Percentiles rank a stretch among this genome's conserved stretches.
Conservation (phyloP, 805 yeast genomes). For the Alloascoidea hylecoeti region DNA sequence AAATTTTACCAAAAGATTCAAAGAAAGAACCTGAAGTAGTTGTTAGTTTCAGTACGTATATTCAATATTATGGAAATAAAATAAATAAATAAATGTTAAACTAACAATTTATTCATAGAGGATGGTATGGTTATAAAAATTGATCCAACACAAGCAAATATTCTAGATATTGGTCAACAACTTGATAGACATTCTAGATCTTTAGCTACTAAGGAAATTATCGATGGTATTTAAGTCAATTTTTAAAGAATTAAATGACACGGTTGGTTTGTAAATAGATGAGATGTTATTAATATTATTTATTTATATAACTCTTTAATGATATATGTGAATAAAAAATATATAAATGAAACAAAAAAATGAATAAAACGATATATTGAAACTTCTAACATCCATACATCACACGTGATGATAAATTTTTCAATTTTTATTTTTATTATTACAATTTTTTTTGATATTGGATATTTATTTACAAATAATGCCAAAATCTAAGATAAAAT, state of each 20-base stretch:
- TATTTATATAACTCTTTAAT: no score
- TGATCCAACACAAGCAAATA: conserved; percentile 43
- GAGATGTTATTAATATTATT: no score
- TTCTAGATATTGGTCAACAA: conserved; percentile 47
- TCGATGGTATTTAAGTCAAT: conserved; percentile 17
- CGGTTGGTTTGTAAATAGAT: no score
- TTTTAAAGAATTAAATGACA: conserved; percentile 3
- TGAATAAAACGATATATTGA: no score
- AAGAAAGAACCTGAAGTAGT: conserved; percentile 43
- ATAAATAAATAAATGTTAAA: background rate
- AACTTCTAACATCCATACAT: no score
- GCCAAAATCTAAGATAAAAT: no score
- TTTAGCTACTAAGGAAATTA: conserved; percentile 60
- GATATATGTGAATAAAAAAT: no score
- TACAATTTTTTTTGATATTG: no score
- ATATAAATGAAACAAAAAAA: no score
- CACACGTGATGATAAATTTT: no score
- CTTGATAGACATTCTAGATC: conserved; percentile 78
- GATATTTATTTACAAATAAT: no score
- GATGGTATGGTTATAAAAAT: conserved; percentile 61
- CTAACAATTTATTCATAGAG: conserved; percentile 15
- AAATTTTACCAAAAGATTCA: conserved; percentile 35
- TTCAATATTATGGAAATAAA: background rate
- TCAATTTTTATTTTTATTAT: no score
- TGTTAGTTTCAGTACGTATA: conserved; percentile 44